These are phyloP conservation scores for Candida tammaniensis DNA, from an alignment of 805 yeast species.

Conservation along the genomic window DNA sequence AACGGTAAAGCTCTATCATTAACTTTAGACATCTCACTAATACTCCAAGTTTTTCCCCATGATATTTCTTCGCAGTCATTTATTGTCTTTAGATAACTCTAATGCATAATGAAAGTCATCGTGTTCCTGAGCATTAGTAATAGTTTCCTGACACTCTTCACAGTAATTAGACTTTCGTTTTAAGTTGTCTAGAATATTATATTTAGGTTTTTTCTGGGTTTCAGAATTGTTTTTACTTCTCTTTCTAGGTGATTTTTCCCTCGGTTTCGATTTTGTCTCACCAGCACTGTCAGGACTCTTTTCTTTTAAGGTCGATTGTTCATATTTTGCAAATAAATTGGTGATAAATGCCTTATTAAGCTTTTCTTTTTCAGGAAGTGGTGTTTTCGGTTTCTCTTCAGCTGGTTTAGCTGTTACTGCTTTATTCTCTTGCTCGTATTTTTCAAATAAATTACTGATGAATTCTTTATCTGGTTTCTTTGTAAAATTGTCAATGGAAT, in stretches of 20 bases:
- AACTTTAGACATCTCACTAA: constrained; percentile 8
- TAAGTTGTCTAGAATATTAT: constrained; percentile 7
- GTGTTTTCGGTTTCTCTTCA: not conserved
- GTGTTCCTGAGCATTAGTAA: constrained; percentile 45
- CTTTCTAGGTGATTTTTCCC: constrained; percentile 2
- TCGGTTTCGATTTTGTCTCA: constrained; percentile 11
- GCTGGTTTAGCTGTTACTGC: constrained; percentile 1
- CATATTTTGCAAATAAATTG: constrained; percentile 23
- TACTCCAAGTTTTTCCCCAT: constrained; percentile 2
- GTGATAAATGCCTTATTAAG: constrained; percentile 27
- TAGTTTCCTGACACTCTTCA: constrained; percentile 20
- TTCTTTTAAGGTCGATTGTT: no score
- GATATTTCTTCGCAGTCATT: constrained; percentile 1
- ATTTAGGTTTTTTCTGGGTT: constrained; percentile 5
- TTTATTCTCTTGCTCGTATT: constrained; percentile 14
- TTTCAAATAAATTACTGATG: constrained; percentile 24
- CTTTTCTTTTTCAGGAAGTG: constrained; percentile 4
- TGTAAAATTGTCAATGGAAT: constrained; percentile 9
- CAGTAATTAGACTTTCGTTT: constrained; percentile 16
- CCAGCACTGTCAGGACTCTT: not conserved
- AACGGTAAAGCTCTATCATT: constrained; percentile 44
- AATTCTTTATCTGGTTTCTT: constrained; percentile 20
- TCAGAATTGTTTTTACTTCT: not conserved
- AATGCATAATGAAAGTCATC: constrained; percentile 54
- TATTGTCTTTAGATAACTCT: constrained; percentile 33